phyloP scores from a whole-genome alignment of 1,284 basidiomycete species.

The Lignosus rhinocerotis region DNA sequence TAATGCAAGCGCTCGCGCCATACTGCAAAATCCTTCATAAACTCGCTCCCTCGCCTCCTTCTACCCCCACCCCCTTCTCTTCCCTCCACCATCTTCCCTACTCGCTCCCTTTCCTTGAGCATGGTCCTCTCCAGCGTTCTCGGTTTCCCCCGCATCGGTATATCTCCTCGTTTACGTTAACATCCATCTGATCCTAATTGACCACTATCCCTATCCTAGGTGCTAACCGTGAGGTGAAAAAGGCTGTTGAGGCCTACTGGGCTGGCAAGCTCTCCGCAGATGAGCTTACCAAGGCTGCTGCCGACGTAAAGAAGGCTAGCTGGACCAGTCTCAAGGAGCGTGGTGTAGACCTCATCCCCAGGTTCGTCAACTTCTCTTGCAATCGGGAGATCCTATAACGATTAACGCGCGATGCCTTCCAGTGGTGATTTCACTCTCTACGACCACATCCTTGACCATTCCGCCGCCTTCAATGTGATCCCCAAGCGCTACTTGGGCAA shows the following conservation, averaged over 20 bases:
- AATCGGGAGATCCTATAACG: slow-evolving; percentile 6
- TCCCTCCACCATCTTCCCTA: slow-evolving; percentile 31
- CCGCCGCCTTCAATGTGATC: slow-evolving; percentile 95
- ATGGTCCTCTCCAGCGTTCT: slow-evolving; percentile 88
- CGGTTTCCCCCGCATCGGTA: slow-evolving; percentile 97
- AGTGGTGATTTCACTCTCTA: slow-evolving; percentile 99
- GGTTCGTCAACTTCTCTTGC: slow-evolving; percentile 50
- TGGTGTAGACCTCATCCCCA: slow-evolving; percentile 92
- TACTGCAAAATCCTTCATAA: slow-evolving; percentile 21
- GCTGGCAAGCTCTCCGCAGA: slow-evolving; percentile 88
- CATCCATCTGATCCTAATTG: not conserved
- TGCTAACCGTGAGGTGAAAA: slow-evolving; percentile 97
- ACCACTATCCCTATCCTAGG: slow-evolving; percentile 45
- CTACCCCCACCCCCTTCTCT: slow-evolving; percentile 21
- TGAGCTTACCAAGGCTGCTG: slow-evolving; percentile 87
- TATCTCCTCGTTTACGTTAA: slow-evolving; percentile 25
- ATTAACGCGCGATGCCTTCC: slow-evolving; percentile 20
- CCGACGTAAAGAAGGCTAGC: slow-evolving; percentile 87
- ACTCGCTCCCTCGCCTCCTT: slow-evolving; percentile 12
- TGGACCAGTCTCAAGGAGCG: slow-evolving; percentile 89
- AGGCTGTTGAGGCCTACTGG: slow-evolving; percentile 99
- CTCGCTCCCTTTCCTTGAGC: slow-evolving; percentile 29
- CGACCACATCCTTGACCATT: slow-evolving; percentile 98
- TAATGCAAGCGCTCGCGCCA: slow-evolving; percentile 28
- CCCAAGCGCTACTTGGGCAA: slow-evolving; percentile 93